These are phyloP conservation scores for Pseudevernia furfuracea DNA, from an alignment of 495 filamentous ascomycete genomes.

Conservation along the genomic window DNA sequence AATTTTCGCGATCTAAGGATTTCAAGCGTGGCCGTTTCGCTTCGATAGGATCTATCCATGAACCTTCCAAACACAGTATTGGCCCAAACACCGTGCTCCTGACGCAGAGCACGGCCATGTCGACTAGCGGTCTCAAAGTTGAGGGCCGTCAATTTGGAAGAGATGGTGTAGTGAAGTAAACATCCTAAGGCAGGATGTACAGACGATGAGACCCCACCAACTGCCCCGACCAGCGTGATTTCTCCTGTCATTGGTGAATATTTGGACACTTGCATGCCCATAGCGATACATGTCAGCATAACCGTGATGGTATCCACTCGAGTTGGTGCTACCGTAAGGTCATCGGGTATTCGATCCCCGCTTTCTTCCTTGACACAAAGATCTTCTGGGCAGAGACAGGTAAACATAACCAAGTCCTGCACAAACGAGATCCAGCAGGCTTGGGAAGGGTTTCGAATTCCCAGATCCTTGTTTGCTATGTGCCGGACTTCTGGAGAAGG, in stretches of 20 bases:
- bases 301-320: slow-evolving; percentile 16
- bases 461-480: not conserved
- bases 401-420: slow-evolving; percentile 12
- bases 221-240: slow-evolving; percentile 7
- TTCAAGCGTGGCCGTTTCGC: not conserved
- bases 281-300: slow-evolving; percentile 18
- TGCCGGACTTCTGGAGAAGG: not conserved
- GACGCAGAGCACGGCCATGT: slow-evolving; percentile 13
- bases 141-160: slow-evolving; percentile 1
- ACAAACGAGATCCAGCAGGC: slow-evolving; percentile 16
- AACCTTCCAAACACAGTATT: slow-evolving; percentile 19
- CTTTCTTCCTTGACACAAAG: slow-evolving; percentile 15
- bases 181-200: slow-evolving; percentile 16
- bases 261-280: slow-evolving; percentile 20
- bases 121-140: not conserved
- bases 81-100: slow-evolving; percentile 14
- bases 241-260: slow-evolving; percentile 14
- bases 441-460: slow-evolving; percentile 3
- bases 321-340: slow-evolving; percentile 17
- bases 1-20: slow-evolving; percentile 1
- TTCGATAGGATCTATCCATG: slow-evolving; percentile 9
- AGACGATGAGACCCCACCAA: slow-evolving; percentile 13
- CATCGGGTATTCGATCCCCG: slow-evolving; percentile 19
- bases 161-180: slow-evolving; percentile 18
- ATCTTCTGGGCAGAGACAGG: not conserved